Evolutionary conservation across 2,329 filamentous ascomycete genomes (phyloP).

Genomic region (Fusarium protoensiforme): DNA sequence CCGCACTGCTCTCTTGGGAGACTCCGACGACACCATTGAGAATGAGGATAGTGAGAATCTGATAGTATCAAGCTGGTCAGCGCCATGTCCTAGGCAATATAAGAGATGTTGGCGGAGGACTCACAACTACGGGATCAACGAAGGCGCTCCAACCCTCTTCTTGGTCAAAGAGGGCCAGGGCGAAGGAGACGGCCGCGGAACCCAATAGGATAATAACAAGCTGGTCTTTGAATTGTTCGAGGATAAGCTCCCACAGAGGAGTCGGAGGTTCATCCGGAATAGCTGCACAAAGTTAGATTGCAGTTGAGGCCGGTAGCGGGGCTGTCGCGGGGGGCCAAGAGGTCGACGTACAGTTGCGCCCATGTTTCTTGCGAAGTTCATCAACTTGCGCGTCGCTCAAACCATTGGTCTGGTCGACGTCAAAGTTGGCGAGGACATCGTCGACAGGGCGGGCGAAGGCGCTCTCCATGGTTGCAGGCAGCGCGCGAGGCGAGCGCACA

Average conservation of each 20-base stretch:
- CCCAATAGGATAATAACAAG: slow-evolving; percentile 94
- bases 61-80: slow-evolving; percentile 14
- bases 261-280: slow-evolving; percentile 92
- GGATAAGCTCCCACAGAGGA: slow-evolving; percentile 93
- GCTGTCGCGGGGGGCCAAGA: slow-evolving; percentile 9
- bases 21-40: slow-evolving; percentile 98
- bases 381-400: slow-evolving; percentile 69
- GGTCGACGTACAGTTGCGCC: slow-evolving; percentile 70
- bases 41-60: slow-evolving; percentile 97
- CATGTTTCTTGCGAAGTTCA: slow-evolving; percentile 67
- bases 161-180: slow-evolving; percentile 91
- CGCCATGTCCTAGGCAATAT: neutral
- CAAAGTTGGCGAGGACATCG: slow-evolving; percentile 69
- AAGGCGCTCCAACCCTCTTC: slow-evolving; percentile 96
- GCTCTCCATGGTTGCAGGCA: slow-evolving; percentile 65
- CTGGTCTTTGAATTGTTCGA: slow-evolving; percentile 99
- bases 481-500: slow-evolving; percentile 36
- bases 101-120: slow-evolving; percentile 50
- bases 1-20: slow-evolving; percentile 97
- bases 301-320: slow-evolving; percentile 11
- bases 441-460: slow-evolving; percentile 69
- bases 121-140: slow-evolving; percentile 92
- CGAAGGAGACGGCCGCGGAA: slow-evolving; percentile 93
- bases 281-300: slow-evolving; percentile 51
- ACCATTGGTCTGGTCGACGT: slow-evolving; percentile 65